These are phyloP conservation scores for Poa annua DNA, from an alignment of 176 grass and related monocot genomes.

Conservation along the genomic window DNA sequence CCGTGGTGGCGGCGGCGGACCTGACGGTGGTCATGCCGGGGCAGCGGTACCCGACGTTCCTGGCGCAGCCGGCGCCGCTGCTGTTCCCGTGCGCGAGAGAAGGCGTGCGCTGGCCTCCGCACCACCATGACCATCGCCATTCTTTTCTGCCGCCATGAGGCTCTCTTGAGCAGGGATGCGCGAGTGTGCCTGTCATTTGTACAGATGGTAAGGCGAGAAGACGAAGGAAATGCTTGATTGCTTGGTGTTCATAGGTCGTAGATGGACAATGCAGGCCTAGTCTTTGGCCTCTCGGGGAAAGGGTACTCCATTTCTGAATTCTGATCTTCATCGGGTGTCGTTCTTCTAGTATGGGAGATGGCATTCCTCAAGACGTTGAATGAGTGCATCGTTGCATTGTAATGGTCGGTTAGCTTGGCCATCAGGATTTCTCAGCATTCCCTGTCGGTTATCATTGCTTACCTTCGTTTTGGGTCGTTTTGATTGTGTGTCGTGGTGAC, in stretches of 20 bases:
- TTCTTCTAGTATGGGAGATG: not conserved
- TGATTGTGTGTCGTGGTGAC: too few relatives aligned
- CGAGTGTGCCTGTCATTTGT: not conserved
- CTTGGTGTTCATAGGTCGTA: too few relatives aligned
- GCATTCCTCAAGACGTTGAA: not conserved
- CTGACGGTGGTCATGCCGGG: slow-evolving; percentile 96
- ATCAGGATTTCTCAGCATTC: not conserved
- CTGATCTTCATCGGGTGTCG: too few relatives aligned
- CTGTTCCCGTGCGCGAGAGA: slow-evolving; percentile 64
- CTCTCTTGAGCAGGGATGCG: not conserved
- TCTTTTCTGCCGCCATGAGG: slow-evolving; percentile 43
- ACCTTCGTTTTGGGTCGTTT: too few relatives aligned
- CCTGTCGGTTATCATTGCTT: too few relatives aligned
- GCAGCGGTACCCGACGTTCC: slow-evolving; percentile 82
- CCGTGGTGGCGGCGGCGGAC: slow-evolving; percentile 28
- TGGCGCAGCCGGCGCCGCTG: slow-evolving; percentile 87
- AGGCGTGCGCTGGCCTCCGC: slow-evolving; percentile 69
- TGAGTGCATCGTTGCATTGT: not conserved
- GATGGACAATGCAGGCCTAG: too few relatives aligned
- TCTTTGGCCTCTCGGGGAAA: too few relatives aligned
- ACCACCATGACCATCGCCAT: slow-evolving; percentile 34
- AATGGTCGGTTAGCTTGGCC: not conserved
- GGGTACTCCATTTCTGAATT: too few relatives aligned
- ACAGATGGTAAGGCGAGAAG: slow-evolving; percentile 12
- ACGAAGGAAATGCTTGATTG: too few relatives aligned